Base-by-base conservation (phyloP, 768 basidiomycete genomes). In the Amanita muscaria region DNA sequence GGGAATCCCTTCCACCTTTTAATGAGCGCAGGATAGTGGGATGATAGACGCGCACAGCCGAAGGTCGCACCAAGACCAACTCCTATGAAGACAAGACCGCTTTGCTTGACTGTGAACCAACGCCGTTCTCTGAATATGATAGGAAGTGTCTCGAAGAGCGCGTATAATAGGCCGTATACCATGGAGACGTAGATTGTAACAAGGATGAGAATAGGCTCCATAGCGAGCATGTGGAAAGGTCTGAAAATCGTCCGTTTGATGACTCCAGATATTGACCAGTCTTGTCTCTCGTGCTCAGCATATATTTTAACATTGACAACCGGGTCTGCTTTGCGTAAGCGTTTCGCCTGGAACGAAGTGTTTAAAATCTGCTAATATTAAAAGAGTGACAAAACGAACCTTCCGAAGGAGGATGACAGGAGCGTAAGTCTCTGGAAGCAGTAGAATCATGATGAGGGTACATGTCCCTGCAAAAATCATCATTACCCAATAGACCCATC, bases 401-500 rank as follows among this genome's bases (percentile, higher is more conserved):
- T 73, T 76, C 36, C 66, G 59, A 12, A 64, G 60, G 3, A 86
- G 67, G 7, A 84, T 57, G 7, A 80, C 65, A 0, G 83, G 81
- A 0, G 73, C 76, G 51, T 78, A 85, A 8, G 83, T 84, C 61
- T 87, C 83, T 0, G 80, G 80, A 0, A 83, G 61, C 47, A 72
- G 56, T 22, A 76, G 42, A 16, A 74, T 44, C 25, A 66, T 60
- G 39, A 76, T 49, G 9, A 68, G 5, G 2, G 72, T 74, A 54
- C 77, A 77, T 4, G 57, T 53, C 0, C 70, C 74, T 0, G 78
- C 74, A 48, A 80, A 77, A 12, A 80, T 74, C 68, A 80, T 74
- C 73, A 76, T 77, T 44, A 82, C 68, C 77, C 80, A 83, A 63
- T 77, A 83, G 1, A 82, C 67, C 76, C 77, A 81, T 52, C 78